Percentiles rank a stretch among this genome's conserved stretches.
Evolutionary conservation across 2,329 filamentous ascomycete genomes (phyloP).

Genomic region (Colletotrichum cordylinicola): DNA sequence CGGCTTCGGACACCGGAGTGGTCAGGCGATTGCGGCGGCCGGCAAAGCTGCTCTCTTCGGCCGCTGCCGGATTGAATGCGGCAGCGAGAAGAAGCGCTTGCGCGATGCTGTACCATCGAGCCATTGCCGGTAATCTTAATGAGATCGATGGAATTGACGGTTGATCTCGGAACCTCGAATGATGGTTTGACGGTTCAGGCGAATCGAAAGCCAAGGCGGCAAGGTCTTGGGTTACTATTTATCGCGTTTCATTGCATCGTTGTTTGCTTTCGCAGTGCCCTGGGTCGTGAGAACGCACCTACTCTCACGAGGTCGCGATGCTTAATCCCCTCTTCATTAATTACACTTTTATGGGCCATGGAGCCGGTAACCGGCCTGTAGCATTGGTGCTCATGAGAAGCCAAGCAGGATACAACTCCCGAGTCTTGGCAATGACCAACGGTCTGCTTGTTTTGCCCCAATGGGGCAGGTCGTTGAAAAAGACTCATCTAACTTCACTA

Average conservation of each 20-base stretch:
- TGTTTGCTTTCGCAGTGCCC: background rate
- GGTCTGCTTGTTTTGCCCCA: background rate
- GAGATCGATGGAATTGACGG: background rate
- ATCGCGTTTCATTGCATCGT: background rate
- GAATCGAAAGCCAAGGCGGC: background rate
- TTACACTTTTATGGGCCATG: background rate
- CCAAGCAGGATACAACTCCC: background rate
- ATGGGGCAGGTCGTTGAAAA: constrained; percentile 9
- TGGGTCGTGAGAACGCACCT: background rate
- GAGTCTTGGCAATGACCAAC: background rate
- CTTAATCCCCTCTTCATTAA: background rate
- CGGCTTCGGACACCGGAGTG: background rate
- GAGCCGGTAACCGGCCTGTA: background rate
- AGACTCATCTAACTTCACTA: background rate
- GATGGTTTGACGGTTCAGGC: background rate
- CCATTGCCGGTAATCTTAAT: background rate
- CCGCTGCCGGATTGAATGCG: background rate
- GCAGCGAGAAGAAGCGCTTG: background rate
- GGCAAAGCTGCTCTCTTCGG: background rate
- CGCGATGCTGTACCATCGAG: background rate
- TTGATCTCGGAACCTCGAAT: background rate
- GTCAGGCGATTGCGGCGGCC: background rate
- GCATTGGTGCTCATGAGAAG: background rate
- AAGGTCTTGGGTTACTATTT: background rate
- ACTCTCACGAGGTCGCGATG: background rate